Conservation (phyloP, 2,329 filamentous ascomycete genomes). For the Aspergillus aculeatinus region DNA sequence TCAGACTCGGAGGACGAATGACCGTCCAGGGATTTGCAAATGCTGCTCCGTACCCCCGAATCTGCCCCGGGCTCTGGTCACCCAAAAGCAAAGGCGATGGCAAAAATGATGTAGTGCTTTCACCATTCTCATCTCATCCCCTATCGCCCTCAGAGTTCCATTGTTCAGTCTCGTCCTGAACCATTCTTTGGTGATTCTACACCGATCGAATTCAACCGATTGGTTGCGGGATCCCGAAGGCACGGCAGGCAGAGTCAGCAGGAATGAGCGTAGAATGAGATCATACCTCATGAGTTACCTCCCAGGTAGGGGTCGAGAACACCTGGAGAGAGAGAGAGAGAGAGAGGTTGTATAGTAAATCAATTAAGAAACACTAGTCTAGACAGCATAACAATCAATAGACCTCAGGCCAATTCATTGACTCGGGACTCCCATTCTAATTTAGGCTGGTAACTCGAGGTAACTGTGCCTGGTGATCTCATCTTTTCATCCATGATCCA, state of each 20-base stretch:
- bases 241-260: not conserved
- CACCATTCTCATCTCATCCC: not conserved
- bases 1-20: conserved; percentile 16
- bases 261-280: conserved; percentile 8
- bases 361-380: not conserved
- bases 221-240: not conserved
- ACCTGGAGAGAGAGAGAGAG: not conserved
- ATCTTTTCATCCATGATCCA: not conserved
- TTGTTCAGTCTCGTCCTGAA: not conserved
- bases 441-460: too few relatives aligned
- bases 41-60: not conserved
- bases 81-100: too few relatives aligned
- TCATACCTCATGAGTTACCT: not conserved
- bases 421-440: too few relatives aligned
- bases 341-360: not conserved
- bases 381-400: not conserved
- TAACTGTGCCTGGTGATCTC: not conserved
- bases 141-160: not conserved
- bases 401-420: too few relatives aligned
- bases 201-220: not conserved
- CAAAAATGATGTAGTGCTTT: not conserved
- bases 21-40: conserved; percentile 12
- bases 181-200: not conserved
- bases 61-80: not conserved
- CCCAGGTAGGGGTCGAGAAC: not conserved